Evolutionary conservation across 2,329 filamentous ascomycete species (phyloP).

Genomic region (Penicillium sp.): DNA sequence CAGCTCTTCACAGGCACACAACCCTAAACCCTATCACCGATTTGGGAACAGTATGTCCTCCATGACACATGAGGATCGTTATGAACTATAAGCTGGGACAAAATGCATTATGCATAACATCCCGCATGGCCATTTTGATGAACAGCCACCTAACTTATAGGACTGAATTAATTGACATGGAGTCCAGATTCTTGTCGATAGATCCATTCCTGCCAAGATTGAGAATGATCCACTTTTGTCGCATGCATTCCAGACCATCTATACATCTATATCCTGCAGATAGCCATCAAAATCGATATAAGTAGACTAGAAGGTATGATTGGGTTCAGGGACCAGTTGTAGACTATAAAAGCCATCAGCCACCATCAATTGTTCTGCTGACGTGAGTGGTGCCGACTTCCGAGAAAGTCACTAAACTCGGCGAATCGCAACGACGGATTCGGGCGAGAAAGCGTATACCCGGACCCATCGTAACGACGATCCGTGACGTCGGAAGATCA

Average conservation of each 20-base stretch:
- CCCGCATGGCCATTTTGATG: neutral
- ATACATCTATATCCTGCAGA: neutral
- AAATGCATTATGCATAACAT: neutral
- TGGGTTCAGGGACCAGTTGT: neutral
- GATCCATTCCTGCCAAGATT: neutral
- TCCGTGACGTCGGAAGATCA: neutral
- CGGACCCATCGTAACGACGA: neutral
- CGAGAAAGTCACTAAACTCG: neutral
- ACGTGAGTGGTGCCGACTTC: neutral
- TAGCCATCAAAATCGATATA: neutral
- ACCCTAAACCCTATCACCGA: neutral
- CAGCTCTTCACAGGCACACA: neutral
- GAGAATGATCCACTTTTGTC: neutral
- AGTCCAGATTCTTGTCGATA: neutral
- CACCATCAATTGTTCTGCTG: neutral
- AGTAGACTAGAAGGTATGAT: neutral
- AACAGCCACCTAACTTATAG: neutral
- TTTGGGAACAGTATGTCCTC: neutral
- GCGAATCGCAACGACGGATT: neutral
- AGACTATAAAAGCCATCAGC: neutral
- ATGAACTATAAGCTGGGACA: neutral
- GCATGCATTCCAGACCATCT: neutral
- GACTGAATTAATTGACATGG: neutral
- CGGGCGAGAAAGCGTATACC: neutral
- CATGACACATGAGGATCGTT: too few species aligned